Conservation (phyloP, 1,139 yeast genomes). For the Zhuliangozyma blackwelliae region DNA sequence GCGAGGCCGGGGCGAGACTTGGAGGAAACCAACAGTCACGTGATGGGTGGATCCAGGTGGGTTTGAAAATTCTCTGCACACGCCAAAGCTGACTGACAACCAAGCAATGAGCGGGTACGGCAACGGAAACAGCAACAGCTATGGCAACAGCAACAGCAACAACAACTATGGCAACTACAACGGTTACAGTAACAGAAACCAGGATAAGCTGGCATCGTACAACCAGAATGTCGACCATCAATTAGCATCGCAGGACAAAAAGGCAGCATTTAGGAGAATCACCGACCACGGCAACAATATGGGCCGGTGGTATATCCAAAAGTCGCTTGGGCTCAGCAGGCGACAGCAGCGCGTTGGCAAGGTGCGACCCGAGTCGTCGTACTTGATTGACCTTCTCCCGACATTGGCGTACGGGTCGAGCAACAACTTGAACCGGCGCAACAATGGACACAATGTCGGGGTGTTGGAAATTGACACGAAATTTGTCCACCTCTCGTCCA, state of each 20-base stretch:
- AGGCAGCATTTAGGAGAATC: slow-evolving; percentile 70
- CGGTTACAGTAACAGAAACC: slow-evolving; percentile 6
- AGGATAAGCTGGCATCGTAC: slow-evolving; percentile 18
- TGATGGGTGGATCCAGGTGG: too few relatives aligned
- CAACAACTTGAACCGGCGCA: slow-evolving; percentile 17
- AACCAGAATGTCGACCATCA: slow-evolving; percentile 42
- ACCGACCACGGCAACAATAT: slow-evolving; percentile 85
- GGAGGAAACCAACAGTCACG: too few relatives aligned
- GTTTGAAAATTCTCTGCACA: too few relatives aligned
- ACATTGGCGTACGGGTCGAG: slow-evolving; percentile 52
- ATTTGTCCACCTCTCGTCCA: slow-evolving; percentile 86
- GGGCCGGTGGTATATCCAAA: slow-evolving; percentile 65
- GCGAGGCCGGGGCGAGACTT: too few relatives aligned
- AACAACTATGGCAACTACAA: slow-evolving; percentile 1
- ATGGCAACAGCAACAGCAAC: slow-evolving; percentile 1
- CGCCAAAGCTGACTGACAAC: not conserved
- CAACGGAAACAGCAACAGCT: not conserved
- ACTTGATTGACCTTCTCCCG: slow-evolving; percentile 68
- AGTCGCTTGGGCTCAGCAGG: slow-evolving; percentile 46
- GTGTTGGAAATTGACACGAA: slow-evolving; percentile 66
- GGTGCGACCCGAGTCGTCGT: slow-evolving; percentile 75
- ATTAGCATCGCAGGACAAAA: slow-evolving; percentile 42
- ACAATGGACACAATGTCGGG: slow-evolving; percentile 38
- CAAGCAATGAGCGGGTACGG: not conserved
- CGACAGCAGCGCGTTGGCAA: slow-evolving; percentile 47